phyloP scores from a whole-genome alignment of 2,329 filamentous ascomycete species.

The Plectosphaerella plurivora region DNA sequence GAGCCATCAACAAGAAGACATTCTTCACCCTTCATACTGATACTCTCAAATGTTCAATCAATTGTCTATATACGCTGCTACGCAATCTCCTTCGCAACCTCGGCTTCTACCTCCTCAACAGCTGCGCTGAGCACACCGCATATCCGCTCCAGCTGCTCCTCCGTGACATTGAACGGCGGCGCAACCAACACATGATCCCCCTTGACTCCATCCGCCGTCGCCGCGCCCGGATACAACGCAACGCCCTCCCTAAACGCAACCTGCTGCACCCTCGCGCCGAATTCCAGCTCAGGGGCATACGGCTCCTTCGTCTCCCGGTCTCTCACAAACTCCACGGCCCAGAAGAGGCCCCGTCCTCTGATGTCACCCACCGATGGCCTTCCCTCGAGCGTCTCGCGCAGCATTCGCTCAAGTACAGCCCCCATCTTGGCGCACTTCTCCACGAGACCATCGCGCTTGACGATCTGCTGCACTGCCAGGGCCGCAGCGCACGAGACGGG shows the following conservation, averaged over 20 bases:
- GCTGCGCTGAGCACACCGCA: background rate
- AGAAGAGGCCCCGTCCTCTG: constrained; percentile 38
- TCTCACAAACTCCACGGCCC: constrained; percentile 41
- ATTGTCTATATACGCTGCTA: no score
- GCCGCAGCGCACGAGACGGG: constrained; percentile 20
- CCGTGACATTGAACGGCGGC: constrained; percentile 62
- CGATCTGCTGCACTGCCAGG: constrained; percentile 24
- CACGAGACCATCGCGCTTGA: constrained; percentile 27
- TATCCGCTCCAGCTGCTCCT: background rate
- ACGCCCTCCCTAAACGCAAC: constrained; percentile 18
- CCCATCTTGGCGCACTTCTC: constrained; percentile 25
- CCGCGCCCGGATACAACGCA: constrained; percentile 48
- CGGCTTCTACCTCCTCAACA: background rate
- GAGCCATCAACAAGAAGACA: no score
- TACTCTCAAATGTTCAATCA: no score
- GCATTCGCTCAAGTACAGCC: constrained; percentile 17
- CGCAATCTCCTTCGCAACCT: background rate
- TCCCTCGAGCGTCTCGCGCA: constrained; percentile 19
- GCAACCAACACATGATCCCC: constrained; percentile 69
- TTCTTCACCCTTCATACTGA: no score
- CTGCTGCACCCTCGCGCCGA: constrained; percentile 21
- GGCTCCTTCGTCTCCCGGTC: constrained; percentile 28
- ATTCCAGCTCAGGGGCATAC: constrained; percentile 22
- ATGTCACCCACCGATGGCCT: constrained; percentile 33
- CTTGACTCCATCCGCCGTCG: constrained; percentile 52